Percentiles rank a stretch among this genome's conserved stretches.
phyloP scores from a whole-genome alignment of 2,329 filamentous ascomycete genomes.

The Clarireedia paspali region DNA sequence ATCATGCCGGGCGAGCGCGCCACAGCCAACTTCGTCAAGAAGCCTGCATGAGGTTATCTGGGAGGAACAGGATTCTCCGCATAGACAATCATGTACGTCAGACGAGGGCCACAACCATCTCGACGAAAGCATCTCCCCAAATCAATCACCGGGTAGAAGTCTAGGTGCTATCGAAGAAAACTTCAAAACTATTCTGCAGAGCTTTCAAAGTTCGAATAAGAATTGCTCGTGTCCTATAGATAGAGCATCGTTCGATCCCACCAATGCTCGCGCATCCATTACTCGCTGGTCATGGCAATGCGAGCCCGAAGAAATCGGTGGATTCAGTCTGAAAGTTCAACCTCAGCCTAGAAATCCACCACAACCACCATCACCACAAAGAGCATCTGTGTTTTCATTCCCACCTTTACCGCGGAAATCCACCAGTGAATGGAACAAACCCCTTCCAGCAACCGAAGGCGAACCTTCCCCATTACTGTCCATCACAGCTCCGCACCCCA shows the following conservation, averaged over 20 bases:
- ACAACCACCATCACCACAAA: constrained; percentile 10
- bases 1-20: not conserved
- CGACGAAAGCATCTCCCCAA: not conserved
- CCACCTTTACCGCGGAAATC: constrained; percentile 21
- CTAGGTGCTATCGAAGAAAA: not conserved
- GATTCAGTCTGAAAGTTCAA: not conserved
- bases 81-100: constrained; percentile 5
- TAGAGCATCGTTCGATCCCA: constrained; percentile 17
- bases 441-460: constrained; percentile 20
- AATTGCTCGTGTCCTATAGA: not conserved
- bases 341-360: not conserved
- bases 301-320: not conserved
- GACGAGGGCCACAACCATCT: constrained; percentile 7
- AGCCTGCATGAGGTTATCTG: constrained; percentile 24
- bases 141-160: not conserved
- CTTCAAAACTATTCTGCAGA: not conserved
- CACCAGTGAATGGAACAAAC: constrained; percentile 23
- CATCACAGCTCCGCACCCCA: not conserved
- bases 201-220: not conserved
- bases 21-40: constrained; percentile 1
- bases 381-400: constrained; percentile 20
- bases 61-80: constrained; percentile 12
- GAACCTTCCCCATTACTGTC: not conserved
- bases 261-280: constrained; percentile 18
- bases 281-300: constrained; percentile 18